phyloP scores from a whole-genome alignment of 139 green algal species.

The Picochlorum sp. region DNA sequence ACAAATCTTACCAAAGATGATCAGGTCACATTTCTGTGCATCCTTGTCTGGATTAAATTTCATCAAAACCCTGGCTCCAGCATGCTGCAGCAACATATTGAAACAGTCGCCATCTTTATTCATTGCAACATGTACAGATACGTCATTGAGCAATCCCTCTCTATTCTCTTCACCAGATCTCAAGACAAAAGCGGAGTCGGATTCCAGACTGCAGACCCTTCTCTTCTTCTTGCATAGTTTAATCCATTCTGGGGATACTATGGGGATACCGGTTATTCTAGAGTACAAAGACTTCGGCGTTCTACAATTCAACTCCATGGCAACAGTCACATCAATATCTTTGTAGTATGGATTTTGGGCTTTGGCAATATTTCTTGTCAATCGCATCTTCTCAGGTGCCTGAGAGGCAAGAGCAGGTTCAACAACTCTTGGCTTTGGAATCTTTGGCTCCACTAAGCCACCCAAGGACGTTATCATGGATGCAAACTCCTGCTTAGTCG shows the following conservation, averaged over 20 bases:
- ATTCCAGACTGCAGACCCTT: background rate
- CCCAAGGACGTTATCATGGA: background rate
- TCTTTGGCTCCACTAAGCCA: no score
- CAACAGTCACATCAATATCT: no score
- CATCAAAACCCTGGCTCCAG: background rate
- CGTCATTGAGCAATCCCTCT: no score
- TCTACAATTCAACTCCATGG: no score
- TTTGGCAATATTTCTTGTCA: no score
- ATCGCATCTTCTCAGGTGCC: no score
- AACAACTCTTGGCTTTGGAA: no score
- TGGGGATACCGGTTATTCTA: slow-evolving; percentile 2
- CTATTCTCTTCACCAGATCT: background rate
- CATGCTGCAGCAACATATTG: slow-evolving; percentile 6
- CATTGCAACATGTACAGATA: slow-evolving; percentile 6
- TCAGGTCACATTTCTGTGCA: background rate
- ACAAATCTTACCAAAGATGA: slow-evolving; percentile 2
- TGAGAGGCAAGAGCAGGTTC: no score
- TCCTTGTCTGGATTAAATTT: background rate
- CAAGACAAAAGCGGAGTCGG: background rate
- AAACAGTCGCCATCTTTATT: background rate
- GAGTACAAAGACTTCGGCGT: no score
- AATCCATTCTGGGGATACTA: slow-evolving; percentile 3
- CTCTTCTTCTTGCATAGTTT: background rate
- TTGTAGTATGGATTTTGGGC: no score
- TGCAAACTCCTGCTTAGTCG: background rate